Conservation (phyloP, 768 basidiomycete species). For the Tulasnella sp. region DNA sequence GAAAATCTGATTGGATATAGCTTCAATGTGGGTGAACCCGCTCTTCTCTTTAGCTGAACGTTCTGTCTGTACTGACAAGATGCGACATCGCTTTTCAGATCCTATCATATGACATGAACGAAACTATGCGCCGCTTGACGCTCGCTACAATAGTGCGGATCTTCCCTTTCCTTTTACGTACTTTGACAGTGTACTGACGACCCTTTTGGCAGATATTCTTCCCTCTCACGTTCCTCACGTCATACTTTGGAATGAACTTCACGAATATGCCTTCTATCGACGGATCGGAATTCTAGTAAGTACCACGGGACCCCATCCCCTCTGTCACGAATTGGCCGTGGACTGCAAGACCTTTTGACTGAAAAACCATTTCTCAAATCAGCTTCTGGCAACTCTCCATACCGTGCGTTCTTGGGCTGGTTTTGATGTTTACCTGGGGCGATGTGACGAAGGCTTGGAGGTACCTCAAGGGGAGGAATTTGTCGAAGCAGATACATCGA, state of each 20-base stretch:
- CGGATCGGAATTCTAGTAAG: conserved; percentile 10
- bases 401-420: conserved; percentile 40
- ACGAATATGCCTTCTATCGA: conserved; percentile 6
- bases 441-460: conserved; percentile 5
- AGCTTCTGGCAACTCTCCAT: conserved; percentile 55
- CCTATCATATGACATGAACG: conserved; percentile 65
- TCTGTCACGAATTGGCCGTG: background rate
- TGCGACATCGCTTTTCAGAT: background rate
- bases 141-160: conserved; percentile 48
- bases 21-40: conserved; percentile 45
- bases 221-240: conserved; percentile 56
- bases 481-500: background rate
- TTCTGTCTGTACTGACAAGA: background rate
- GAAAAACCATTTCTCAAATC: background rate
- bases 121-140: conserved; percentile 62
- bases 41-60: background rate
- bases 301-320: background rate
- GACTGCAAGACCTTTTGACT: background rate
- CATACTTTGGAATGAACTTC: conserved; percentile 46
- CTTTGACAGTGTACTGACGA: no score
- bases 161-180: no score
- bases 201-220: conserved; percentile 32
- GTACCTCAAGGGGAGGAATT: background rate
- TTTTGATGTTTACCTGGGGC: conserved; percentile 29
- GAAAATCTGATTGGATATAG: conserved; percentile 66